phyloP scores from a whole-genome alignment of 805 yeast genomes.

The Teunomyces stri region DNA sequence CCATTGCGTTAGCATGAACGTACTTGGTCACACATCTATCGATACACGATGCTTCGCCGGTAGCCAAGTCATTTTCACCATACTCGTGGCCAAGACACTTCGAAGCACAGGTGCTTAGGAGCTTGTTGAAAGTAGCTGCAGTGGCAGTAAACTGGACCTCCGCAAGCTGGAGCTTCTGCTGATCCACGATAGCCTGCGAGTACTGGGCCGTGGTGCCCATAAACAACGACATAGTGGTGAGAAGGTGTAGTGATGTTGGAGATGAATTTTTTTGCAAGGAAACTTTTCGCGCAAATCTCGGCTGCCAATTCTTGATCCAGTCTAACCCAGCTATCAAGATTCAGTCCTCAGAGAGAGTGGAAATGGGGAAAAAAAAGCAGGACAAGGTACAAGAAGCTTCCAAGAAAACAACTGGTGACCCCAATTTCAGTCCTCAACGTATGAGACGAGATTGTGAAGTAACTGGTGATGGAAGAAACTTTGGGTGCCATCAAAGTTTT shows the following conservation, averaged over 20 bases:
- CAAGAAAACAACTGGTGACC: neutral
- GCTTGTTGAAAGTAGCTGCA: constrained; percentile 36
- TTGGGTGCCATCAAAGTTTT: too few relatives aligned
- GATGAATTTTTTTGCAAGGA: neutral
- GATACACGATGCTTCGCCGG: constrained; percentile 79
- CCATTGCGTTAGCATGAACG: constrained; percentile 63
- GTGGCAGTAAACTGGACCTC: constrained; percentile 67
- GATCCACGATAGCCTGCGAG: constrained; percentile 49
- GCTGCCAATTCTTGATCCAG: neutral
- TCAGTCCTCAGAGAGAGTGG: too few relatives aligned
- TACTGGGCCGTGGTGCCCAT: constrained; percentile 47
- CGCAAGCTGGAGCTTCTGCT: constrained; percentile 60
- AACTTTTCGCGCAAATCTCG: neutral
- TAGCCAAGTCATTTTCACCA: constrained; percentile 78
- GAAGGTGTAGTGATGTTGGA: neutral
- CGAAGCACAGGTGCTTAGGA: constrained; percentile 58
- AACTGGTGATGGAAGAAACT: too few relatives aligned
- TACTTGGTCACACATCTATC: constrained; percentile 87
- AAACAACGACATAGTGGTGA: constrained; percentile 57
- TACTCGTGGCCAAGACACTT: constrained; percentile 88
- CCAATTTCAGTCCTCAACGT: neutral
- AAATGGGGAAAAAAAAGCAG: neutral
- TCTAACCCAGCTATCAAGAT: too few relatives aligned
- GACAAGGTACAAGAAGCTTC: neutral
- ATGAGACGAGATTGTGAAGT: too few relatives aligned